A percentile compares a stretch with the other conserved stretches of the same genome.
These are phyloP conservation scores for Sporodiniella umbellata DNA, from an alignment of 371 early-diverging fungal species.

Conservation along the genomic window DNA sequence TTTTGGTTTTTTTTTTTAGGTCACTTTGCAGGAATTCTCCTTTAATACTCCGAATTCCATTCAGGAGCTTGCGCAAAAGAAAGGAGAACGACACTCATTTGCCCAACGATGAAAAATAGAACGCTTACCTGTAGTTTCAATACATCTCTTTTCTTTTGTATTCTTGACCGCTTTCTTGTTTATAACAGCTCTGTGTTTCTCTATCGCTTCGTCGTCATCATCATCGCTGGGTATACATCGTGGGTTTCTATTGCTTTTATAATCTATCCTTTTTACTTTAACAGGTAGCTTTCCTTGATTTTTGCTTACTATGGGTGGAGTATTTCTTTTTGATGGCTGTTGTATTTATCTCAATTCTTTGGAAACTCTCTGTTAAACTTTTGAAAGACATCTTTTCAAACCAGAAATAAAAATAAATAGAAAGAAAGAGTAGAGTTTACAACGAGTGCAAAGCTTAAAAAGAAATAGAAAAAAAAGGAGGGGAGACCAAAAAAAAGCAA, in stretches of 20 bases:
- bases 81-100: no score
- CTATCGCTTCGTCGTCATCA: conserved; percentile 31
- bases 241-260: conserved; percentile 24
- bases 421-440: conserved; percentile 1
- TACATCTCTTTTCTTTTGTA: conserved; percentile 32
- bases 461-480: not conserved
- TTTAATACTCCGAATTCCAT: not conserved
- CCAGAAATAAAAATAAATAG: conserved; percentile 9
- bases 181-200: no score
- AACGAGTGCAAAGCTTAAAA: not conserved
- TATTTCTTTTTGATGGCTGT: not conserved
- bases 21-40: not conserved
- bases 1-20: no score
- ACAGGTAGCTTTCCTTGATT: not conserved
- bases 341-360: conserved; percentile 26
- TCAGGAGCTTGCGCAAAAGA: not conserved
- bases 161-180: not conserved
- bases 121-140: not conserved
- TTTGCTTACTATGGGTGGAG: conserved; percentile 1
- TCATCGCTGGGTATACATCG: conserved; percentile 46
- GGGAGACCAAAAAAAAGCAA: not conserved
- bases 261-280: not conserved
- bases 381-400: conserved; percentile 21
- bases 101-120: no score
- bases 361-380: conserved; percentile 24